Percentiles rank a stretch among this genome's conserved stretches.
Evolutionary conservation across 768 basidiomycete species (phyloP).

Genomic region (Asterophora parasitica): DNA sequence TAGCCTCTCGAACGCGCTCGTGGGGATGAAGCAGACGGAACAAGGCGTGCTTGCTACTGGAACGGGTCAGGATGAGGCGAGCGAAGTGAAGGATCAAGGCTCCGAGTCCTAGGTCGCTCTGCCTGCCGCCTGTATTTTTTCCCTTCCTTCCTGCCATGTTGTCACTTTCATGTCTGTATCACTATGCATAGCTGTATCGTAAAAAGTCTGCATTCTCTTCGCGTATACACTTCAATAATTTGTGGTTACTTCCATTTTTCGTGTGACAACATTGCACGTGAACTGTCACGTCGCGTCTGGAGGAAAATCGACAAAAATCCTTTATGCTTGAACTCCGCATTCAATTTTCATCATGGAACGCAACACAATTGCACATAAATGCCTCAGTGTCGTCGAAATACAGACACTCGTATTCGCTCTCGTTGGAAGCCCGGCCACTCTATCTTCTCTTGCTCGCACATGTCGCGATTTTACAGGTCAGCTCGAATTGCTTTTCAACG

Average conservation of each 20-base stretch:
- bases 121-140: neutral
- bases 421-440: neutral
- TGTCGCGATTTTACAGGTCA: neutral
- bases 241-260: too few species aligned
- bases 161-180: too few species aligned
- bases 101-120: neutral
- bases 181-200: too few species aligned
- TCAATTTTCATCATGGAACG: neutral
- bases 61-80: neutral
- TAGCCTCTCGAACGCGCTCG: neutral
- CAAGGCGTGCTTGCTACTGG: slow-evolving; percentile 9
- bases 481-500: neutral
- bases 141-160: neutral
- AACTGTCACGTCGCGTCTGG: neutral
- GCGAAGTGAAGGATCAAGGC: neutral
- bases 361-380: neutral
- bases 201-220: too few species aligned
- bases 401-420: neutral
- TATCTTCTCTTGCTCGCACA: neutral
- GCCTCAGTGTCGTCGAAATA: neutral
- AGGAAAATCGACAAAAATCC: neutral
- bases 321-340: neutral
- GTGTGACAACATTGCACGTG: too few species aligned
- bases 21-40: slow-evolving; percentile 12
- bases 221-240: too few species aligned